Evolutionary conservation across 106 monocot genomes (phyloP).

Genomic region (Acorus calamus): DNA sequence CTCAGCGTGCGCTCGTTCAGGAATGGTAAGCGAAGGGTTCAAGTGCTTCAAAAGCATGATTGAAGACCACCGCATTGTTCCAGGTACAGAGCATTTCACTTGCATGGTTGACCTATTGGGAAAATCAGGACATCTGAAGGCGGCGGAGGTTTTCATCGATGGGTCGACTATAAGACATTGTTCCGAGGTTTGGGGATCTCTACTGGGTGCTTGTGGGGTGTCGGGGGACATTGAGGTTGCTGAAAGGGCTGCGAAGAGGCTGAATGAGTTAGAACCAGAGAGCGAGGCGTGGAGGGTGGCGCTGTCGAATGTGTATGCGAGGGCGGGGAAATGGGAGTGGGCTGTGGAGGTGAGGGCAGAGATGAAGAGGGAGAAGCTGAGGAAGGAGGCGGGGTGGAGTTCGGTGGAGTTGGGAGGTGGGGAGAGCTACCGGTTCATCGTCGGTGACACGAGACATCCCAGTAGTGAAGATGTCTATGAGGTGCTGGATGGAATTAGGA

Average conservation of each 20-base stretch:
- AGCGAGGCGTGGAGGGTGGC: conserved; percentile 20
- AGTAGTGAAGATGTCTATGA: conserved; percentile 31
- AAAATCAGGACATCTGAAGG: conserved; percentile 21
- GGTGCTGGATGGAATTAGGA: conserved; percentile 20
- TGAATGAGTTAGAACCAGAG: conserved; percentile 21
- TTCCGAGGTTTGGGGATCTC: conserved; percentile 24
- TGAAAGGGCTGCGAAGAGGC: conserved; percentile 15
- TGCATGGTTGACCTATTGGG: conserved; percentile 26
- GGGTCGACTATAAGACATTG: conserved; percentile 20
- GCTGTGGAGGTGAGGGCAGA: conserved; percentile 16
- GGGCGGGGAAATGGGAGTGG: conserved; percentile 25
- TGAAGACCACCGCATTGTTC: conserved; percentile 16
- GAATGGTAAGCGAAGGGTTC: conserved; percentile 23
- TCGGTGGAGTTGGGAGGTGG: conserved; percentile 25
- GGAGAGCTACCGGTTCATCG: conserved; percentile 27
- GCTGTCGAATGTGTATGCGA: conserved; percentile 35
- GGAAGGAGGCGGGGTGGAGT: conserved; percentile 44
- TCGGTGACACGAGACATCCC: conserved; percentile 35
- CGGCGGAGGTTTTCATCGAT: conserved; percentile 21
- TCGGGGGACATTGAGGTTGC: conserved; percentile 19
- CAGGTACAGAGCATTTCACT: conserved; percentile 34
- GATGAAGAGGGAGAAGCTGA: conserved; percentile 19
- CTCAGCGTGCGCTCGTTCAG: conserved; percentile 31
- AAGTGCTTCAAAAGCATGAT: conserved; percentile 30
- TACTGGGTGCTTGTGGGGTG: conserved; percentile 29